Conservation (phyloP, 768 basidiomycete genomes). For the Tulasnella sp. region DNA sequence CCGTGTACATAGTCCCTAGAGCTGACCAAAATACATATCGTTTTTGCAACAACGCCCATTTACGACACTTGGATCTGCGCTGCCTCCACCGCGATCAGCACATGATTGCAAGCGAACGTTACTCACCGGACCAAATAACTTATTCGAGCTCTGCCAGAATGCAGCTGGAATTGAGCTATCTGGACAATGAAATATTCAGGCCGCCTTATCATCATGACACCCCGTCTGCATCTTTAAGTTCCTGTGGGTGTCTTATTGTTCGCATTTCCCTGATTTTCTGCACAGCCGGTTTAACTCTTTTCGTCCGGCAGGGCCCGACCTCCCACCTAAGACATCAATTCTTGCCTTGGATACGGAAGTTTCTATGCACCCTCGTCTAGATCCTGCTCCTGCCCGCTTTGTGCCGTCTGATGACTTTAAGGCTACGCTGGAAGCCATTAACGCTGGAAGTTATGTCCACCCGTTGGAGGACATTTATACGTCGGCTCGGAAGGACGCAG, state of each 20-base stretch:
- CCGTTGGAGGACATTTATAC: conserved; percentile 9
- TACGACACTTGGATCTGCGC: not conserved
- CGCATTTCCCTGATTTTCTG: not conserved
- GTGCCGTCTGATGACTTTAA: conserved; percentile 7
- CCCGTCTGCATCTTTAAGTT: conserved; percentile 37
- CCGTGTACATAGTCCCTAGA: not conserved
- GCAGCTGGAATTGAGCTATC: conserved; percentile 64
- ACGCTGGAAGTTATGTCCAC: not conserved
- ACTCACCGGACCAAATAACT: conserved; percentile 59
- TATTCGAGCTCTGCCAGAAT: conserved; percentile 71
- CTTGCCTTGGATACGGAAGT: conserved; percentile 45
- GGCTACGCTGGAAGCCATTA: not conserved
- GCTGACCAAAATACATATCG: not conserved
- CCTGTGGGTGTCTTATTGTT: conserved; percentile 32
- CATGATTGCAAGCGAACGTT: conserved; percentile 61
- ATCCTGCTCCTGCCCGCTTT: conserved; percentile 40
- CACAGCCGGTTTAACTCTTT: not conserved
- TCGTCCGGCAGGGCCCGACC: conserved; percentile 36
- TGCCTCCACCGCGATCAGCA: conserved; percentile 52
- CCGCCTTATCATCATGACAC: conserved; percentile 50
- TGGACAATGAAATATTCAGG: conserved; percentile 71
- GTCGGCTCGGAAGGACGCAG: not conserved
- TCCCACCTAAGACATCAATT: conserved; percentile 46
- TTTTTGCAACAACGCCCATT: not conserved
- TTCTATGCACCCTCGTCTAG: conserved; percentile 46